These are phyloP conservation scores for Jaapia argillacea DNA, from an alignment of 768 basidiomycete species.

Conservation along the genomic window DNA sequence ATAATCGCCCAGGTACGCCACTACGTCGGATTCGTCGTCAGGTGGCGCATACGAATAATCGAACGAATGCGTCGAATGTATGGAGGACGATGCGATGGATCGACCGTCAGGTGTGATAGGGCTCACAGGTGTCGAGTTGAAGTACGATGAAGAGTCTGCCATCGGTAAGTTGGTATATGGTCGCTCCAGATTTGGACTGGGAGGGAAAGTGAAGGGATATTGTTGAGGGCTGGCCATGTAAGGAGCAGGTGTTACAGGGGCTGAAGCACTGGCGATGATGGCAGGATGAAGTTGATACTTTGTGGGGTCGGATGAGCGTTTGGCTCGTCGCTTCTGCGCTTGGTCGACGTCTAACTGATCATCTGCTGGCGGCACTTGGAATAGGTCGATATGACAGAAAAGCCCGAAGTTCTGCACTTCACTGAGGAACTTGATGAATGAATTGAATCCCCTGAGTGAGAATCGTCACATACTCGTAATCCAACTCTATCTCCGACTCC, in stretches of 20 bases:
- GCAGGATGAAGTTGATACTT: background rate
- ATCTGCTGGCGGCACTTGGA: slow-evolving; percentile 33
- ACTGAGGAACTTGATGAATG: no score
- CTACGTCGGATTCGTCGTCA: slow-evolving; percentile 18
- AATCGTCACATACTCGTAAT: background rate
- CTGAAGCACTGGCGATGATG: background rate
- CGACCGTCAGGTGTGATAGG: background rate
- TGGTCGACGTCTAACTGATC: background rate
- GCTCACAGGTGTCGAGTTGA: slow-evolving; percentile 12
- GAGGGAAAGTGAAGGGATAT: background rate
- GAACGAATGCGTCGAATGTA: no score
- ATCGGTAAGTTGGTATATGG: no score
- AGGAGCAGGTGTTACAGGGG: background rate
- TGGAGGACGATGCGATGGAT: background rate
- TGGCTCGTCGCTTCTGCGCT: background rate
- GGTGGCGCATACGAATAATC: background rate
- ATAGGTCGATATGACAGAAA: slow-evolving; percentile 71
- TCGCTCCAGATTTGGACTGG: background rate
- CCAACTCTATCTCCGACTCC: slow-evolving; percentile 6
- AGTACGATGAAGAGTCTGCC: background rate
- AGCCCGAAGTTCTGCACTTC: slow-evolving; percentile 56
- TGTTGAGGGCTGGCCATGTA: background rate
- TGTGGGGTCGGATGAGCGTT: background rate
- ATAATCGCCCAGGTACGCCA: slow-evolving; percentile 30
- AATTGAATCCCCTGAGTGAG: background rate